Percentiles rank a stretch among this genome's conserved stretches.
Evolutionary conservation across 1,139 yeast species (phyloP).

Genomic region (Torulaspora globosa): DNA sequence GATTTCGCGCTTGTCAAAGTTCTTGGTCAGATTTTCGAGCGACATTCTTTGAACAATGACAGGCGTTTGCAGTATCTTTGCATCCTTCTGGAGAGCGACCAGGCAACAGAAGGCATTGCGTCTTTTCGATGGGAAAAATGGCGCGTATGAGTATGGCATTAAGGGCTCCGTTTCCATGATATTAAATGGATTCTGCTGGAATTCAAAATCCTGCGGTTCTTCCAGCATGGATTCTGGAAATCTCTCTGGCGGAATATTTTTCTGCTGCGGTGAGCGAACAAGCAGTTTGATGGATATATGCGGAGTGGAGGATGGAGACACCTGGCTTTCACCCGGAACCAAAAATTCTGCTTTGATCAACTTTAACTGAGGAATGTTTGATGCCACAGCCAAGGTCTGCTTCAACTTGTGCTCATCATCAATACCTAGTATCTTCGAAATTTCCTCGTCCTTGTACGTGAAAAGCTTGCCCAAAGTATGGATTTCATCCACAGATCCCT

Average conservation of each 20-base stretch:
- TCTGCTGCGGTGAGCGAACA: constrained; percentile 65
- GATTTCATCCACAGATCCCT: constrained; percentile 44
- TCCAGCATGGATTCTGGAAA: constrained; percentile 41
- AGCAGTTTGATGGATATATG: constrained; percentile 73
- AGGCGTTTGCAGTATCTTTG: constrained; percentile 70
- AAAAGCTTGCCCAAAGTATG: constrained; percentile 65
- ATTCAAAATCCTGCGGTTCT: constrained; percentile 58
- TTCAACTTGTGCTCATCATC: constrained; percentile 45
- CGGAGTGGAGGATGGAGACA: constrained; percentile 71
- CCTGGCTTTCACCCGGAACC: constrained; percentile 79
- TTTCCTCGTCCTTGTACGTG: constrained; percentile 52
- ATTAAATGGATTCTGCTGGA: constrained; percentile 66
- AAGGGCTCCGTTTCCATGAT: constrained; percentile 61
- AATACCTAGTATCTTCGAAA: constrained; percentile 55
- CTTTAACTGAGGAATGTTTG: constrained; percentile 64
- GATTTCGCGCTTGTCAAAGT: constrained; percentile 31
- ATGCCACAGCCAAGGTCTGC: constrained; percentile 56
- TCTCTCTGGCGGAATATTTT: constrained; percentile 35
- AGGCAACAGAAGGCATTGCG: constrained; percentile 63
- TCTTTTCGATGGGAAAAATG: constrained; percentile 63
- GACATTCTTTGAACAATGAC: constrained; percentile 45
- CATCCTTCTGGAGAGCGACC: constrained; percentile 68
- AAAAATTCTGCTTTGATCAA: constrained; percentile 68
- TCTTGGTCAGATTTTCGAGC: constrained; percentile 26
- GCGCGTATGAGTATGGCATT: constrained; percentile 63